These are phyloP conservation scores for Phytophthora sp. DNA, from an alignment of 352 stramenopile species.

Conservation along the genomic window DNA sequence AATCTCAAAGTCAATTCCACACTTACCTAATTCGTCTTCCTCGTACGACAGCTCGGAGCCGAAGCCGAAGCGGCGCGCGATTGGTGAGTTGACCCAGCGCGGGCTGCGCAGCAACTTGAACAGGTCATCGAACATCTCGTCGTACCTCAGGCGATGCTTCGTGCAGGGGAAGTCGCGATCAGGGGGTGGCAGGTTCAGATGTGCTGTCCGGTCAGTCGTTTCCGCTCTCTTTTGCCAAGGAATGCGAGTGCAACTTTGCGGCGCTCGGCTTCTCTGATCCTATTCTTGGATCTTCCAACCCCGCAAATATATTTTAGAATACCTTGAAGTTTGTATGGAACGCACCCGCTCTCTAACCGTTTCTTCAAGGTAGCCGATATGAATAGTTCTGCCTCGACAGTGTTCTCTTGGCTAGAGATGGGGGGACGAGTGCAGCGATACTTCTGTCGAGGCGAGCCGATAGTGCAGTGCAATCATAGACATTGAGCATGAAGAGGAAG, in stretches of 20 bases:
- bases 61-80: conserved; percentile 75
- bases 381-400: too few species aligned
- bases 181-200: conserved; percentile 29
- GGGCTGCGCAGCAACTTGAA: conserved; percentile 86
- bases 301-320: conserved; percentile 8
- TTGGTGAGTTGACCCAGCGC: conserved; percentile 77
- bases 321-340: conserved; percentile 20
- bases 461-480: too few species aligned
- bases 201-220: conserved; percentile 33
- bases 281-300: conserved; percentile 37
- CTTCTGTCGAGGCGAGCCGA: too few species aligned
- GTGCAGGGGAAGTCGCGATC: conserved; percentile 5
- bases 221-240: conserved; percentile 19
- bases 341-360: conserved; percentile 21
- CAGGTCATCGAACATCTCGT: conserved; percentile 68
- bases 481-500: too few species aligned
- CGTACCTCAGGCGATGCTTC: conserved; percentile 4
- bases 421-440: too few species aligned
- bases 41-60: conserved; percentile 67
- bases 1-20: not conserved
- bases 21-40: conserved; percentile 58
- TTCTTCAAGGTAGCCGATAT: conserved; percentile 20
- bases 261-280: conserved; percentile 25
- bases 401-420: too few species aligned
- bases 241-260: conserved; percentile 19